A percentile compares a stretch with the other conserved stretches of the same genome.
phyloP scores from a whole-genome alignment of 306 rosid genomes.

The Luffa acutangula region DNA sequence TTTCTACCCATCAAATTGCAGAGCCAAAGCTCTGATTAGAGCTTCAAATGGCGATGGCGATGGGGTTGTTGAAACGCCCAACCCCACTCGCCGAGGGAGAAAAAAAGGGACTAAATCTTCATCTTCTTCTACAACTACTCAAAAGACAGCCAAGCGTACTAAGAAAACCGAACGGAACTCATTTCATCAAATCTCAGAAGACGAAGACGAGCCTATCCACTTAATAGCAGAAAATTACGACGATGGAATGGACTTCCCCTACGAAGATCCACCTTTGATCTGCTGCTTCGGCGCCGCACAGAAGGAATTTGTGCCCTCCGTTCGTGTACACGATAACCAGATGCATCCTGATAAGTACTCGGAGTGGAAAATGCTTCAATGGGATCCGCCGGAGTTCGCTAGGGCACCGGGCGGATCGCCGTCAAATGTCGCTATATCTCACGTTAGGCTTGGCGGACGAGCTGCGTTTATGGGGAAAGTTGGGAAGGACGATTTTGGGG shows the following conservation, averaged over 20 bases:
- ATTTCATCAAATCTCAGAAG: background rate
- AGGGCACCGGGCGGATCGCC: conserved; percentile 72
- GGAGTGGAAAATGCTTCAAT: conserved; percentile 92
- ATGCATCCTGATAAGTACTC: conserved; percentile 80
- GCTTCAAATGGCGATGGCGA: conserved; percentile 33
- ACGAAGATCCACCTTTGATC: conserved; percentile 59
- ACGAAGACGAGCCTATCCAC: conserved; percentile 9
- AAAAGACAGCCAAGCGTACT: conserved; percentile 28
- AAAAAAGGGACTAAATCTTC: conserved; percentile 32
- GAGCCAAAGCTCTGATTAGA: conserved; percentile 7
- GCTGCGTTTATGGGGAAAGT: conserved; percentile 86
- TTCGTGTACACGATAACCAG: conserved; percentile 59
- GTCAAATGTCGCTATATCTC: conserved; percentile 81
- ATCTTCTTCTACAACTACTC: conserved; percentile 11
- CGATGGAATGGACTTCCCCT: conserved; percentile 54
- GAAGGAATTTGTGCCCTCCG: conserved; percentile 74
- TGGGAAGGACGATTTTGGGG: conserved; percentile 57
- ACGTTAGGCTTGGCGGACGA: conserved; percentile 84
- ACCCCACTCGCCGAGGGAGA: conserved; percentile 50
- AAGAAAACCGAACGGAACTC: conserved; percentile 20
- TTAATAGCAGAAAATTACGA: conserved; percentile 38
- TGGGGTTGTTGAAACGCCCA: conserved; percentile 9
- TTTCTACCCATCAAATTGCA: background rate
- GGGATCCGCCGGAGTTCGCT: conserved; percentile 92
- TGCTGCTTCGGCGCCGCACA: conserved; percentile 85